Conservation (phyloP, 176 grass and related monocot genomes). For the Rhipidocladum racemiflorum region DNA sequence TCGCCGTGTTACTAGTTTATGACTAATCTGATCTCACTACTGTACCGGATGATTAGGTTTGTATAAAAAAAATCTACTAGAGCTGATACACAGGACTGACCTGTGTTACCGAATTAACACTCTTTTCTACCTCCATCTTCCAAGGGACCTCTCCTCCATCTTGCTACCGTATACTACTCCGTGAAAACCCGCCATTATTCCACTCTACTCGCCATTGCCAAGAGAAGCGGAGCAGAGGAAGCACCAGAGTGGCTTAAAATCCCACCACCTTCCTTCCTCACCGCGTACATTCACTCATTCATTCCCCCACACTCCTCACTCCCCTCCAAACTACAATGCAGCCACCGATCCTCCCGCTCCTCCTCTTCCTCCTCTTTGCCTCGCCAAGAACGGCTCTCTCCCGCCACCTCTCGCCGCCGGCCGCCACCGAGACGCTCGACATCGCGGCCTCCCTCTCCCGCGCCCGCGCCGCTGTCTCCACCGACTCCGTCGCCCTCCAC, state of each 20-base stretch:
- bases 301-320: not conserved
- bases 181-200: not conserved
- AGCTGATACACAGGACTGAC: too few species aligned
- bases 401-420: not conserved
- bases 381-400: not conserved
- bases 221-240: not conserved
- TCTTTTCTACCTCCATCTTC: too few species aligned
- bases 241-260: slow-evolving; percentile 31
- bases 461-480: slow-evolving; percentile 55
- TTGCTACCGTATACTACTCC: not conserved
- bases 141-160: too few species aligned
- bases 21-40: not conserved
- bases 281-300: not conserved
- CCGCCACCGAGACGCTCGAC: slow-evolving; percentile 51
- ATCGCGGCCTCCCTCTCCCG: slow-evolving; percentile 49
- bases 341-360: slow-evolving; percentile 9
- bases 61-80: too few species aligned
- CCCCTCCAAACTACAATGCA: slow-evolving; percentile 17
- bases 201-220: not conserved
- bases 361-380: slow-evolving; percentile 14
- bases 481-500: slow-evolving; percentile 24
- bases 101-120: too few species aligned
- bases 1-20: too few species aligned
- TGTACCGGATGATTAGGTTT: not conserved
- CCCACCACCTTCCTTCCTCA: not conserved